Base-by-base conservation (phyloP, 306 rosid species). In the Crotalaria pallida region DNA sequence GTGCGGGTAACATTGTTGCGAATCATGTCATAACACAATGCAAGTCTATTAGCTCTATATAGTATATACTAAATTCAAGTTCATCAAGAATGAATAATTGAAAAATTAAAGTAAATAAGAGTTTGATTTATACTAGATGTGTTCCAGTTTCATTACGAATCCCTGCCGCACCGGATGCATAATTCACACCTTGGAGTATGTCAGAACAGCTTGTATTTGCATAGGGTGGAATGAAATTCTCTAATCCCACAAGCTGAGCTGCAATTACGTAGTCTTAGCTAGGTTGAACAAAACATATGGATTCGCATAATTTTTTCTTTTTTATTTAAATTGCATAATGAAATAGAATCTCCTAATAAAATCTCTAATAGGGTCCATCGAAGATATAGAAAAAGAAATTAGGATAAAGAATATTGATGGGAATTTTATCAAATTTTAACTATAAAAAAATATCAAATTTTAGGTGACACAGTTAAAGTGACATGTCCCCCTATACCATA, bases 81-180 rank as follows among this genome's bases (percentile, higher is more conserved):
- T n/a, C 1, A 7, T n/a, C 9, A 29, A 15, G 22, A 26, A n/a
- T n/a, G n/a, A n/a, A n/a, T n/a, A n/a, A n/a, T n/a, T 65, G 17
- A 15, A 6, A 10, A 29, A 31, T 48, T 29, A 6, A 15, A 49
- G 17, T 7, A 18, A 58, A n/a, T 45, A 44, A 58, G 47, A 27
- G 12, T 22, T 59, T 58, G 23, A 47, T 2, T 3, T 44, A 65
- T 72, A 77, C 84, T 77, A 48, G 11, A 18, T 77, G 78, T 1
- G 2, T n/a, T 2, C 96, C 96, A 0, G 84, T 76, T 36, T 85
- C 87, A 0, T 5, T 4, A 36, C 74, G 80, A 56, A 91, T 87
- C 11, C 97, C 96, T 0, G 93, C 73, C 19, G 68, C 33, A 1
- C 90, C 97, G 0, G 97, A 91, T 45, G 97, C 97, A 58, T 91